A percentile compares a stretch with the other conserved stretches of the same genome.
Conservation (phyloP, 2,329 filamentous ascomycete genomes). For the Chlorencoelia australis region DNA sequence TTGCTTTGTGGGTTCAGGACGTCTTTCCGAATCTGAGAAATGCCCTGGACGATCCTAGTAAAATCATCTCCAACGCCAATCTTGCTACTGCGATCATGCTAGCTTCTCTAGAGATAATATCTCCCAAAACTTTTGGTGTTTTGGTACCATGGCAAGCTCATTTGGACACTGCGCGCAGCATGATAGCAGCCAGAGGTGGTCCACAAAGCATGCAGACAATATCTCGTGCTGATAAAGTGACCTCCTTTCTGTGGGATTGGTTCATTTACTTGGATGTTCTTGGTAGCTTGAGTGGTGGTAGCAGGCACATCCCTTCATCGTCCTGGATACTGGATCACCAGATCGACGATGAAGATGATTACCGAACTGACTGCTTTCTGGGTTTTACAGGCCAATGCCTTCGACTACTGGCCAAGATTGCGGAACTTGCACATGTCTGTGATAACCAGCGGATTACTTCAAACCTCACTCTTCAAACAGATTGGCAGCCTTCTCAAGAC, state of each 20-base stretch:
- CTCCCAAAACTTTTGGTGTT: constrained; percentile 71
- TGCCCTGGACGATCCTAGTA: constrained; percentile 50
- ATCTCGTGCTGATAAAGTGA: constrained; percentile 45
- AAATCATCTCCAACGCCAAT: constrained; percentile 60
- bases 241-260: constrained; percentile 72
- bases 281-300: constrained; percentile 57
- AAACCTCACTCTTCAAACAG: constrained; percentile 36
- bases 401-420: constrained; percentile 60
- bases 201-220: constrained; percentile 38
- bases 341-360: constrained; percentile 47
- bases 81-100: constrained; percentile 80
- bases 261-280: constrained; percentile 76
- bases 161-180: constrained; percentile 62
- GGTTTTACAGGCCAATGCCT: constrained; percentile 68
- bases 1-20: constrained; percentile 70
- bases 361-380: constrained; percentile 69
- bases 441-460: constrained; percentile 53
- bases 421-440: constrained; percentile 58
- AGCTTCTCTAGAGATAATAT: constrained; percentile 73
- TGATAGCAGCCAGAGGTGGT: constrained; percentile 59
- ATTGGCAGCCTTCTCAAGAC: constrained; percentile 49
- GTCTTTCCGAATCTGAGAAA: constrained; percentile 64
- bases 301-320: constrained; percentile 15
- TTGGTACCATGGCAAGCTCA: constrained; percentile 73
- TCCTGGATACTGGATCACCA: constrained; percentile 34